Base-by-base conservation (phyloP, 805 yeast species). In the Saccharomycopsis fermentans region DNA sequence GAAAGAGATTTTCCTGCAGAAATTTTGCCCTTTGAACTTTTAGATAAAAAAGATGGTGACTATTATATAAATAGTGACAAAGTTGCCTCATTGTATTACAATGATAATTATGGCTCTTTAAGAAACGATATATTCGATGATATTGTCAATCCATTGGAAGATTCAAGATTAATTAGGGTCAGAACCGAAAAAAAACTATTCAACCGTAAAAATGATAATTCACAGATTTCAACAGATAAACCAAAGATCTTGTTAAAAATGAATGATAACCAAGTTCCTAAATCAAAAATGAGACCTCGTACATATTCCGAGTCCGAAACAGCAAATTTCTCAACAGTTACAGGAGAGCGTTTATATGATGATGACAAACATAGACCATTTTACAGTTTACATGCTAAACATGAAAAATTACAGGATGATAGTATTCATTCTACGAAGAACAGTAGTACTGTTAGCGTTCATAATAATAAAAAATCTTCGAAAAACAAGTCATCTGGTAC, bases 221-320 rank as follows among this genome's bases (percentile, higher is more conserved):
- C 36, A 32, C 16, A 11, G 19, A 27, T 17, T 37, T 32, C 14
- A n/a, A 12, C 17, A 4, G 47, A 54, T 27, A 29, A 27, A 52
- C 29, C 43, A 16, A 26, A 19, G 4, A 19, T 12, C 26, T 43
- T 43, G 29, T 21, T 43, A 16, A 43, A 43, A 21, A 14, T 21
- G 12, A 24, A 36, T 5, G 17, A 43, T 27, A 54, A 53, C 27
- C 17, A 54, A 16, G 32, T 6, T 2, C 35, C 35, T 32, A 32
- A 34, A 24, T 29, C n/a, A 14, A 51, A 43, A 26, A 57, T 26
- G 36, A 47, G 62, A 21, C 54, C 55, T 3, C 55, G 86, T 64
- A 81, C 83, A 0, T 83, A 78, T 65, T 84, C 90, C 2, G 90
- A 84, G 62, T 79, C 78, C 24, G 90, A 84, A 64, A 78, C 81